Conservation (phyloP, 2,329 filamentous ascomycete species). For the Nemania diffusa region DNA sequence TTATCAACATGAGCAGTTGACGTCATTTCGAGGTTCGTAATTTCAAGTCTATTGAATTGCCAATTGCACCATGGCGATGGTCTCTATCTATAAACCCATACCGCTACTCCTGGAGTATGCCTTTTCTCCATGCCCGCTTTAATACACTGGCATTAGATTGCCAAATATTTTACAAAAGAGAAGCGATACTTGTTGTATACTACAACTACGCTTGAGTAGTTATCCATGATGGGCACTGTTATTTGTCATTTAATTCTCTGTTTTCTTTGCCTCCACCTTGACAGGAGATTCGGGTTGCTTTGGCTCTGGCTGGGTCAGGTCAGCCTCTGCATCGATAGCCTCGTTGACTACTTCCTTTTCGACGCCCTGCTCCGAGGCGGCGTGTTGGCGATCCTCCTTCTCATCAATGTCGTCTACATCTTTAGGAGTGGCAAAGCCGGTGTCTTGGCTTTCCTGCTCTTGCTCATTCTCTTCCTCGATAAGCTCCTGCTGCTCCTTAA, state of each 20-base stretch:
- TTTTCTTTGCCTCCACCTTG: constrained; percentile 33
- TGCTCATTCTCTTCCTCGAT: constrained; percentile 98
- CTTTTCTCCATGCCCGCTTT: constrained; percentile 37
- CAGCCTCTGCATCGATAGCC: constrained; percentile 65
- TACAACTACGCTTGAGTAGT: constrained; percentile 26
- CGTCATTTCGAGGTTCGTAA: background rate
- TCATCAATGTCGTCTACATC: constrained; percentile 95
- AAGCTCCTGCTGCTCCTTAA: constrained; percentile 97
- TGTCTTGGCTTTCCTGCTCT: constrained; percentile 80
- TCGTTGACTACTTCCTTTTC: constrained; percentile 63
- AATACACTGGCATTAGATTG: constrained; percentile 39
- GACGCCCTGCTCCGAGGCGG: constrained; percentile 60
- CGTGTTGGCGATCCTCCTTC: constrained; percentile 76
- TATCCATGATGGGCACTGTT: constrained; percentile 26
- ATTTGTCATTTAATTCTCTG: constrained; percentile 31
- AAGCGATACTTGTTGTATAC: constrained; percentile 38
- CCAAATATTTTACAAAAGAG: constrained; percentile 45
- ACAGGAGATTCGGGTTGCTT: constrained; percentile 13
- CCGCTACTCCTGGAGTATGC: constrained; percentile 38
- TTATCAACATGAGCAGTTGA: background rate
- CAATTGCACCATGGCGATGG: constrained; percentile 36
- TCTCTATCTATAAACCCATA: constrained; percentile 38
- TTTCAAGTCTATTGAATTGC: constrained; percentile 36
- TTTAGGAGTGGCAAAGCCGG: constrained; percentile 78
- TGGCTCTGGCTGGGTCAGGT: constrained; percentile 42